Conservation (phyloP, 2,329 filamentous ascomycete species). For the Pleomassaria siparia region DNA sequence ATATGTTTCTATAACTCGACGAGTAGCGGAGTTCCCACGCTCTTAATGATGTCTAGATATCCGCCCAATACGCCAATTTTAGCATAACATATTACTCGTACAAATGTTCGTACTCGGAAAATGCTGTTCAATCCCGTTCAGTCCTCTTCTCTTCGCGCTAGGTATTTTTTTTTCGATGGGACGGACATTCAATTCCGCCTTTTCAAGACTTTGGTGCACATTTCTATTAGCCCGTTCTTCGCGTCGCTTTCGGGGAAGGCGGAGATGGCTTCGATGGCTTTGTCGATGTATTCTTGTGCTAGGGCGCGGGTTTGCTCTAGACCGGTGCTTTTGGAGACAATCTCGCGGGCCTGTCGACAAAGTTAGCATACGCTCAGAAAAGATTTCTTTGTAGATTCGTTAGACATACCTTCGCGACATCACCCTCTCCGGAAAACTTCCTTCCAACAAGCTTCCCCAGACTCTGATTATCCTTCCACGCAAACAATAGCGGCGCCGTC, state of each 20-base stretch:
- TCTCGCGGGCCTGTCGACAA: conserved; percentile 70
- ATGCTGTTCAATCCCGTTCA: not conserved
- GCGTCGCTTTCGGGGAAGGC: conserved; percentile 92
- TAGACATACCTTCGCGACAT: conserved; percentile 80
- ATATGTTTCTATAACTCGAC: not conserved
- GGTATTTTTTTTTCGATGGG: no score
- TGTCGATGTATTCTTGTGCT: conserved; percentile 86
- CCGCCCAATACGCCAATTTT: not conserved
- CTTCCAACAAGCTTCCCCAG: conserved; percentile 86
- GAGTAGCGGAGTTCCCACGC: not conserved
- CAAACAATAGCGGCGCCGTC: conserved; percentile 90
- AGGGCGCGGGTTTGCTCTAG: conserved; percentile 89
- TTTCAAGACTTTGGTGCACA: conserved; percentile 90
- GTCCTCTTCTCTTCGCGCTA: not conserved
- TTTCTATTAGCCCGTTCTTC: conserved; percentile 86
- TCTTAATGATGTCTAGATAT: not conserved
- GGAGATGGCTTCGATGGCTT: conserved; percentile 81
- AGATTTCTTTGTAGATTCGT: conserved; percentile 5
- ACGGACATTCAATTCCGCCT: conserved; percentile 90
- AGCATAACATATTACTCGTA: not conserved
- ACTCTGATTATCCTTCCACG: conserved; percentile 86
- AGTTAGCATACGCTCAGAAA: not conserved
- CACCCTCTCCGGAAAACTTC: conserved; percentile 82
- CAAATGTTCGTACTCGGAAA: not conserved
- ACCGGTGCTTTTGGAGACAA: conserved; percentile 81